phyloP scores from a whole-genome alignment of 2,329 filamentous ascomycete genomes.

The Aspergillus hortae region DNA sequence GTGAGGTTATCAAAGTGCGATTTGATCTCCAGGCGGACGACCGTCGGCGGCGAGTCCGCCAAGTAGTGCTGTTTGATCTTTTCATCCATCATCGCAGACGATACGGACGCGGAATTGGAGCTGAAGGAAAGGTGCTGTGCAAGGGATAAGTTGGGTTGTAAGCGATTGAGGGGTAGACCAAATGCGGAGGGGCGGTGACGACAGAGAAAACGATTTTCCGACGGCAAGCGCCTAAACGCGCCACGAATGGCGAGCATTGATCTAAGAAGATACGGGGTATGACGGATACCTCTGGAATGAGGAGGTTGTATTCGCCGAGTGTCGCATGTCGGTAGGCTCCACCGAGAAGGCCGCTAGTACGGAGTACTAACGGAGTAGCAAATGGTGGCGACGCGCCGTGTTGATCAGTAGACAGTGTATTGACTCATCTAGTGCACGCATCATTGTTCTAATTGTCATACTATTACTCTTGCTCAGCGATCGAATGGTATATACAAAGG shows the following conservation, averaged over 20 bases:
- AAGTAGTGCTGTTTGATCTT: constrained; percentile 64
- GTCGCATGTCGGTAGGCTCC: neutral
- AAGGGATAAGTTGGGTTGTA: constrained; percentile 4
- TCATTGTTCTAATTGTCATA: no score
- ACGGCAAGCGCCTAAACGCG: constrained; percentile 18
- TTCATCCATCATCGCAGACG: constrained; percentile 34
- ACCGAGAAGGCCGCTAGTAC: neutral
- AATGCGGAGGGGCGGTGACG: constrained; percentile 16
- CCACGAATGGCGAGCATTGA: constrained; percentile 20
- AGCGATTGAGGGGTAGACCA: constrained; percentile 14
- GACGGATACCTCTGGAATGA: neutral
- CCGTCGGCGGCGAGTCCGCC: constrained; percentile 82
- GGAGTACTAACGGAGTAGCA: neutral
- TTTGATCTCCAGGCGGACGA: constrained; percentile 85
- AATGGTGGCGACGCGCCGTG: neutral
- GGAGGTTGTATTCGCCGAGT: neutral
- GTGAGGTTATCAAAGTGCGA: constrained; percentile 74
- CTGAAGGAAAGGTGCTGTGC: constrained; percentile 7
- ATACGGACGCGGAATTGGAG: constrained; percentile 12
- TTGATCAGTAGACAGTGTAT: neutral
- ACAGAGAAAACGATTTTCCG: constrained; percentile 16
- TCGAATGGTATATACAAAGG: no score
- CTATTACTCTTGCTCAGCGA: no score
- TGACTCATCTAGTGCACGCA: no score
- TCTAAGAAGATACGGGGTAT: neutral